phyloP scores from a whole-genome alignment of 257 asterid genomes.

The Solanum piurae region DNA sequence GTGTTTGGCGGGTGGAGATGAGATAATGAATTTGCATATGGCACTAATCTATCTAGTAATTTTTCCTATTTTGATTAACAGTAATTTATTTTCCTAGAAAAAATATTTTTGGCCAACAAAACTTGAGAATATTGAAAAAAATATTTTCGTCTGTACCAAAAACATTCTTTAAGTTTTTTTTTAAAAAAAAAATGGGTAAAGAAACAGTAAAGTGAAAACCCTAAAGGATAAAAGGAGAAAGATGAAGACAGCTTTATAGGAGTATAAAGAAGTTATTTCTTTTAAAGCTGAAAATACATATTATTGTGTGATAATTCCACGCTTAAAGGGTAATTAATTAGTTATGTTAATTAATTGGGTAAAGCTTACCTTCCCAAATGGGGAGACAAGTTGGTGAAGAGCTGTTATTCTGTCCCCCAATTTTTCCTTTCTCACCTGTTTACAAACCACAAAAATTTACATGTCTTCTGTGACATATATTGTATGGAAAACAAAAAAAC shows the following conservation, averaged over 20 bases:
- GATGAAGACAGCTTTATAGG: neutral
- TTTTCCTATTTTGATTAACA: neutral
- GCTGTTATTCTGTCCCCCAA: slow-evolving; percentile 80
- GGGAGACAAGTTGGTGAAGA: slow-evolving; percentile 84
- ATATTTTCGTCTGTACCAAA: neutral
- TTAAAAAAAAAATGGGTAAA: neutral
- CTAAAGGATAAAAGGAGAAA: neutral
- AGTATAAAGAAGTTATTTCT: neutral
- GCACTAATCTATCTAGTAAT: neutral
- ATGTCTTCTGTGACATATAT: slow-evolving; percentile 22
- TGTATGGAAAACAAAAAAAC: neutral
- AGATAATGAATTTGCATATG: neutral
- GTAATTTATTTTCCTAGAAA: neutral
- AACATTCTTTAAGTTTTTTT: neutral
- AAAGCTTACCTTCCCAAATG: slow-evolving; percentile 74
- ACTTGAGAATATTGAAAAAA: neutral
- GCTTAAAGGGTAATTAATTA: neutral
- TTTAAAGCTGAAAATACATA: neutral
- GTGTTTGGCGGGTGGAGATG: neutral
- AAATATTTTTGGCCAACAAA: neutral
- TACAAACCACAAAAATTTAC: neutral
- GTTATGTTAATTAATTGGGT: neutral
- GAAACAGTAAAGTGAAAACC: neutral
- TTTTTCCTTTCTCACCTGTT: slow-evolving; percentile 79
- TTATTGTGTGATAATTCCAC: neutral